Conservation (phyloP, 1,284 basidiomycete genomes). For the Ganoderma sinense region DNA sequence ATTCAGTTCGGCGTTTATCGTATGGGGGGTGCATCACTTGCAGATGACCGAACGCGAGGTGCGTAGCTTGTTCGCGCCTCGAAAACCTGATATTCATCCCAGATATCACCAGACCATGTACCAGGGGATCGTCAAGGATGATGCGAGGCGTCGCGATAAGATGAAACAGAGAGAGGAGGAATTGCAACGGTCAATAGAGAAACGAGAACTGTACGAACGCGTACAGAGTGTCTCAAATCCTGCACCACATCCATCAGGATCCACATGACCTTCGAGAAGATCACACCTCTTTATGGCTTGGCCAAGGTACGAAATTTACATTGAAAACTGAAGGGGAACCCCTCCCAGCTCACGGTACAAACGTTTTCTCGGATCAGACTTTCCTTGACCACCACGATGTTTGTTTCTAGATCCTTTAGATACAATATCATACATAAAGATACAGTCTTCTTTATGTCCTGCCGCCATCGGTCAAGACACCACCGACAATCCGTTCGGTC, state of each 20-base stretch:
- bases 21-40: conserved; percentile 93
- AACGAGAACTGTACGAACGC: conserved; percentile 72
- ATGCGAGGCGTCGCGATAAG: conserved; percentile 81
- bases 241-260: conserved; percentile 11
- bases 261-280: background rate
- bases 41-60: conserved; percentile 90
- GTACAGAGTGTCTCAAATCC: conserved; percentile 58
- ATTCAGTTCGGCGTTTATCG: conserved; percentile 70
- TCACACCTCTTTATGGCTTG: background rate
- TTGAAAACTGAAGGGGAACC: background rate
- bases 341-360: background rate
- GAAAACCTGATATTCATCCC: background rate
- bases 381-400: too few species aligned
- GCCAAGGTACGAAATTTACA: background rate
- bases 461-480: background rate
- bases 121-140: conserved; percentile 87
- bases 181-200: conserved; percentile 68
- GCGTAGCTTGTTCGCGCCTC: conserved; percentile 26
- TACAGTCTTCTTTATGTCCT: background rate
- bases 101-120: conserved; percentile 78
- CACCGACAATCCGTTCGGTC: background rate
- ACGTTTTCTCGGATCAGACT: background rate
- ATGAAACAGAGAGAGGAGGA: conserved; percentile 72
- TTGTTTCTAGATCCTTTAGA: background rate
- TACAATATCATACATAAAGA: background rate